Base-by-base conservation (phyloP, 2,329 filamentous ascomycete species). In the Colletotrichum sp. region DNA sequence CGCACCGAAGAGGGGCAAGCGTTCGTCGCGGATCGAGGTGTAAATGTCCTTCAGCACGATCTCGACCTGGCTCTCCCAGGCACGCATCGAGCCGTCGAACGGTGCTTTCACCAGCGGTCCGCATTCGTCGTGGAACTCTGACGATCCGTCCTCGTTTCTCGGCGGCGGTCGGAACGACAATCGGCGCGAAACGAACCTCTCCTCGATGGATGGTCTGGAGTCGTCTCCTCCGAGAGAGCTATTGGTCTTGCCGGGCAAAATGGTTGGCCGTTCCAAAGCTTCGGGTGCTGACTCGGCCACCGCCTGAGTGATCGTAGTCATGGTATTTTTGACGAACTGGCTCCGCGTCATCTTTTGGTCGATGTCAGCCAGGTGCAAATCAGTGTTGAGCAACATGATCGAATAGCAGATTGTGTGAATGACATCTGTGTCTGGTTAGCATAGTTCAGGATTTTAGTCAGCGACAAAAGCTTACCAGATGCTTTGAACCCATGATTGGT, bases 321-420 rank as follows among this genome's bases (percentile, higher is more conserved):
- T 93, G 6, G 97, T 98, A 82, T 99, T 99, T 85, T 98, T 98
- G 82, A 99, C 91, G 81, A 98, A 99, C 81, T 98, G 96, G 78
- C 90, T 93, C 72, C 94, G 92, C 2, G 96, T 98, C 97, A 99
- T 99, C 87, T 98, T 98, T 80, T 94, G 93, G 77, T 98, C 96
- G 79, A 98, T 98, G 82, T 98, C 96, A 74, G 96, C 97, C 81
- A 98, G 85, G 81, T 99, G 96, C 72, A 99, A 88, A 86, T 99
- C 97, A 39, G 97, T 99, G 81, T 99, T 99, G 78, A 99, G 90
- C 13, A 99, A 90, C 82, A 99, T 93, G 78, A 99, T 92, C 1
- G 97, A 98, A 84, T 98, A 99, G 85, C 95, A 98, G 78, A 98
- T 98, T 28, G 96, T 98, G 83, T 99, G 96, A 22, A 99, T 96